Percentiles rank a stretch among this genome's conserved stretches.
These are phyloP conservation scores for Backusella macrospora DNA, from an alignment of 192 early-diverging fungal species.

Conservation along the genomic window DNA sequence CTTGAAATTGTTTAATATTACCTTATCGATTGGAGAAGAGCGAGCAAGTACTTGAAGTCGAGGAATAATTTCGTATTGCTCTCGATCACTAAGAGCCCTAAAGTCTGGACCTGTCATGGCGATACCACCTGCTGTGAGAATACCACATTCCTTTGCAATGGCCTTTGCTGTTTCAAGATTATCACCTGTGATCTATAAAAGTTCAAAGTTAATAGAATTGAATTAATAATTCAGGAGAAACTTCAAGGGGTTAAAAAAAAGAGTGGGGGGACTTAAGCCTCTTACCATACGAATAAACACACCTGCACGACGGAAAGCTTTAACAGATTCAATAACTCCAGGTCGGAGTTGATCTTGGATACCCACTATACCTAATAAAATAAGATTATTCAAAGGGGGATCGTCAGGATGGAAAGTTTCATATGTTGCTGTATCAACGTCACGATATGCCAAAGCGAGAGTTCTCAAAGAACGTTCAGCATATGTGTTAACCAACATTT, in stretches of 20 bases:
- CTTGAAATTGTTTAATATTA: background rate
- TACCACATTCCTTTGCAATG: slow-evolving; percentile 88
- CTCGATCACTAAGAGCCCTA: slow-evolving; percentile 63
- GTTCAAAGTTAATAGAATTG: background rate
- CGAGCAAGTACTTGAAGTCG: slow-evolving; percentile 86
- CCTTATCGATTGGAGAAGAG: slow-evolving; percentile 31
- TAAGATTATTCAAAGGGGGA: slow-evolving; percentile 54
- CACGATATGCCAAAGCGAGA: slow-evolving; percentile 70
- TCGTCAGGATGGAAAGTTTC: slow-evolving; percentile 46
- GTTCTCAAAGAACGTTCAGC: slow-evolving; percentile 76
- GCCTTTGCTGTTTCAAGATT: slow-evolving; percentile 87
- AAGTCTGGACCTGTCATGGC: slow-evolving; percentile 84
- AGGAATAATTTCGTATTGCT: slow-evolving; percentile 67
- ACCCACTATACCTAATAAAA: slow-evolving; percentile 77
- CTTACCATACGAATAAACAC: slow-evolving; percentile 82
- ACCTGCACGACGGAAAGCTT: slow-evolving; percentile 77
- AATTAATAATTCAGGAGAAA: slow-evolving; percentile 8
- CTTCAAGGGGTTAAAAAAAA: background rate
- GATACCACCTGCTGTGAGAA: slow-evolving; percentile 72
- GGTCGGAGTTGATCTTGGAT: slow-evolving; percentile 89
- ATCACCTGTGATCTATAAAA: slow-evolving; percentile 64
- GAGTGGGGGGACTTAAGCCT: background rate
- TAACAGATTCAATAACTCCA: slow-evolving; percentile 78
- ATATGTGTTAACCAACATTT: slow-evolving; percentile 57
- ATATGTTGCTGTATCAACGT: slow-evolving; percentile 61